Conservation (phyloP, 148 eudicot species). For the Rhododendron mucronatum region DNA sequence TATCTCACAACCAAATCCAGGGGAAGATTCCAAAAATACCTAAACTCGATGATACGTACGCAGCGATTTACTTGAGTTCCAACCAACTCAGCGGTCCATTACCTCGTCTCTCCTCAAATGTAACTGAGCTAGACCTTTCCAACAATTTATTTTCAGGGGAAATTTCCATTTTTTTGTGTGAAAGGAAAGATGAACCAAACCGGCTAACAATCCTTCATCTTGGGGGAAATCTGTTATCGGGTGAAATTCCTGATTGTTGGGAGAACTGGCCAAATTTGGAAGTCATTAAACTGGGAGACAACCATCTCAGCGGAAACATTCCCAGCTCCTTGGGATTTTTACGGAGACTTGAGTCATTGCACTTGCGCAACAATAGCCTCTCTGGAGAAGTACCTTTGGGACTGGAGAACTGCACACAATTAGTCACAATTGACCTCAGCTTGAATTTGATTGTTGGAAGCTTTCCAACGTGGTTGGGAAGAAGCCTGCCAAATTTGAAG, state of each 20-base stretch:
- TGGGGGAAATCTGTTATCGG: not conserved
- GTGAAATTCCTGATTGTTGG: constrained; percentile 15
- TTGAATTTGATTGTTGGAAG: constrained; percentile 17
- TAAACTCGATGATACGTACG: accelerated
- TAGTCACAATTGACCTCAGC: constrained; percentile 7
- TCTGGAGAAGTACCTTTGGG: constrained; percentile 21
- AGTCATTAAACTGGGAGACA: constrained; percentile 10
- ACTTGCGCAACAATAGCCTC: constrained; percentile 14
- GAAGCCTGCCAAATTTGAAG: not conserved
- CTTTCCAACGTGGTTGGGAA: constrained; percentile 15
- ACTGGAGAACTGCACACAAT: not conserved
- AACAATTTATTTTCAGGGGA: constrained; percentile 1
- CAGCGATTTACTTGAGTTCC: not conserved
- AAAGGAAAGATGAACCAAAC: not conserved
- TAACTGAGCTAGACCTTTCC: not conserved
- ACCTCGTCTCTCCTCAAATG: not conserved
- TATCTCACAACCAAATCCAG: not conserved
- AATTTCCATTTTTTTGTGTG: not conserved
- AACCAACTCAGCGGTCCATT: not conserved
- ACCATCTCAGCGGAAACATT: constrained; percentile 17
- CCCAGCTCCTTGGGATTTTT: constrained; percentile 19
- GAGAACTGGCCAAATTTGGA: not conserved
- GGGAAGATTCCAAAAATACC: not conserved
- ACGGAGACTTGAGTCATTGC: not conserved
- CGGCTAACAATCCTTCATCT: not conserved